Evolutionary conservation across 2,329 filamentous ascomycete species (phyloP), one percentile per base, ranked within the genome.

Genomic region (Sporothrix humicola): DNA sequence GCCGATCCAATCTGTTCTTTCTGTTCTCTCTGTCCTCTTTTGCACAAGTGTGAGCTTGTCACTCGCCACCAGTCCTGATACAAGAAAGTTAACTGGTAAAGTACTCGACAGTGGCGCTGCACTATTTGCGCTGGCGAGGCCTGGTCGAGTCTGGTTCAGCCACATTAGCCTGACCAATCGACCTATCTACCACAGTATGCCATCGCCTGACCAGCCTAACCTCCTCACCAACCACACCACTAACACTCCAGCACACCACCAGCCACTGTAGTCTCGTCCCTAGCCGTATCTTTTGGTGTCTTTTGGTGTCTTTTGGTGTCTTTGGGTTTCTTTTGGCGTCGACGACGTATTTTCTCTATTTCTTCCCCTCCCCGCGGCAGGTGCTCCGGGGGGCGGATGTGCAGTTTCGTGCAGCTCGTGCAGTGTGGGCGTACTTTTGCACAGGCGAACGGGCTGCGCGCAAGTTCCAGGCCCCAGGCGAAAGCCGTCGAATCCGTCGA

Each of bases 341-440:
- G 15, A 37, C n/a, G 52, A 20, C 17, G 52, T 20, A 20, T 8
- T 31, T 58, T 58, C 56, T 58, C 56, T 20, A 20, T 20, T 54
- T 54, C n/a, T 15, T 54, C 52, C 15, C 15, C 52, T 20, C 52
- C 17, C 56, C 56, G 56, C 58, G 31, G 58, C 31, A 42, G 58
- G 58, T 63, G 59, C 59, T 63, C 37, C 37, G 37, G 59, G 37
- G 59, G 37, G 52, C 31, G 48, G 56, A 59, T 59, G 26, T 59
- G 56, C 56, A 17, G 20, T 56, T 56, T 56, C 52, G 20, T 26
- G 52, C 52, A 56, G 52, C 52, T 8, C 3, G 52, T 52, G 13
- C 15, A 23, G 6, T 12, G 3, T 17, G 20, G 31, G 31, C 31
- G 31, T 37, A 37, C 31, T 37, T 37, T 37, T 37, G 3, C 31